Evolutionary conservation across 1,284 basidiomycete genomes (phyloP), one percentile per base, ranked within the genome.

Genomic region (Sporisorium scitamineum): DNA sequence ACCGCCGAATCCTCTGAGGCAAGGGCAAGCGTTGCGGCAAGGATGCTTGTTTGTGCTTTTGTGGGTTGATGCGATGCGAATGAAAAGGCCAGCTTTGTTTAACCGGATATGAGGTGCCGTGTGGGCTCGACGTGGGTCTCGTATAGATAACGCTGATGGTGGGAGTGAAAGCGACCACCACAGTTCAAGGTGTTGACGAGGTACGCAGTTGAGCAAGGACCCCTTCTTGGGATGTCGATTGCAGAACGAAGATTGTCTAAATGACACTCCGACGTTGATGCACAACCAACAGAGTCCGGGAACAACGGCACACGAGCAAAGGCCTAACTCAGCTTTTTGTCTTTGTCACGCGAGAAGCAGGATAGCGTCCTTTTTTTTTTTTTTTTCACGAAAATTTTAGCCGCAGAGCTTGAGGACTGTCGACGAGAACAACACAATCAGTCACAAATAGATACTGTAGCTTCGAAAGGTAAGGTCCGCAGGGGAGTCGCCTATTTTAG

Each of bases 271-370:
- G 47, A 39, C 37, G 5, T 39, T 29, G 47, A 48, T 29, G 26
- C 47, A 27, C 27, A 48, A 24, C 27, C 47, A 48, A 7, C 29
- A 16, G 47, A 9, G 27, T 29, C 27, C 27, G 37, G 37, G 37
- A 16, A 48, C 26, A 48, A 29, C 24, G 26, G 44, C 44, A 29
- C 47, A 48, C 47, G 47, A 48, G 18, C 47, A 48, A 48, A 39
- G 37, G 37, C 37, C 34, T 11, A 8, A 3, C 34, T 37, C 8
- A 13, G 3, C 34, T 37, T 37, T 37, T 14, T 39, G 34, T 9
- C 34, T 37, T 37, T 37, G 37, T 39, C 37, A 39, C 37, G 18
- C 37, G 37, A 39, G 37, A n/a, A n/a, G 34, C 34, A 37, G 8
- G 34, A 6, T 37, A 37, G 34, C 6, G 34, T 37, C 7, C 8